These are phyloP conservation scores for Graphilbum sp. DNA, from an alignment of 2,329 filamentous ascomycete genomes.

Conservation along the genomic window DNA sequence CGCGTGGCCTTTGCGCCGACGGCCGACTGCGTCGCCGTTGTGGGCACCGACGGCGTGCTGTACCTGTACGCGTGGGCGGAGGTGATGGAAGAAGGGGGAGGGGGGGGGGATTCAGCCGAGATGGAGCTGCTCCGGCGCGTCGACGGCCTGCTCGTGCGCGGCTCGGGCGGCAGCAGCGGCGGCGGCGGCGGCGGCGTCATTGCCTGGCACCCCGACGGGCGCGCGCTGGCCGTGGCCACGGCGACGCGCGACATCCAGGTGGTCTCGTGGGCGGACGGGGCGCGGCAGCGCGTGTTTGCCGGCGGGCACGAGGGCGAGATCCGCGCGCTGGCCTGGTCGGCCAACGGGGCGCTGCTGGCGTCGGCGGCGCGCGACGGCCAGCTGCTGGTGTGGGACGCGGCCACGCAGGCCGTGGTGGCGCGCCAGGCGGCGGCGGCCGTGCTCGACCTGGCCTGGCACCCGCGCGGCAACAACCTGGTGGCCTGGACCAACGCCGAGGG, in stretches of 20 bases:
- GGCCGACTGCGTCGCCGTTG: slow-evolving; percentile 43
- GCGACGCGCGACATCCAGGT: slow-evolving; percentile 70
- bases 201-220: slow-evolving; percentile 92
- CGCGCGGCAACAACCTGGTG: slow-evolving; percentile 61
- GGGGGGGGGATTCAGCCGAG: no score
- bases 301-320: slow-evolving; percentile 72
- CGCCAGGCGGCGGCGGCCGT: slow-evolving; percentile 74
- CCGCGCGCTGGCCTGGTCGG: slow-evolving; percentile 81
- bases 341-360: slow-evolving; percentile 78
- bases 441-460: slow-evolving; percentile 80
- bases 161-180: no score
- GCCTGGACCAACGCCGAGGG: slow-evolving; percentile 89
- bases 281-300: slow-evolving; percentile 63
- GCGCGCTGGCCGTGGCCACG: slow-evolving; percentile 76
- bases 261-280: slow-evolving; percentile 80
- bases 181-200: no score
- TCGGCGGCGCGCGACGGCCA: slow-evolving; percentile 52
- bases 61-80: slow-evolving; percentile 77
- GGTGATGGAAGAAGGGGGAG: no score
- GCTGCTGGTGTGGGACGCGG: slow-evolving; percentile 75
- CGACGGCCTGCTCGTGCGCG: no score
- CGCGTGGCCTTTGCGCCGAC: slow-evolving; percentile 75
- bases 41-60: slow-evolving; percentile 74
- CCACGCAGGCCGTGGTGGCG: slow-evolving; percentile 66
- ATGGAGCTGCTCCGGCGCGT: no score